Conservation (phyloP, 1,284 basidiomycete species). For the Pseudozyma tsukubaensis region DNA sequence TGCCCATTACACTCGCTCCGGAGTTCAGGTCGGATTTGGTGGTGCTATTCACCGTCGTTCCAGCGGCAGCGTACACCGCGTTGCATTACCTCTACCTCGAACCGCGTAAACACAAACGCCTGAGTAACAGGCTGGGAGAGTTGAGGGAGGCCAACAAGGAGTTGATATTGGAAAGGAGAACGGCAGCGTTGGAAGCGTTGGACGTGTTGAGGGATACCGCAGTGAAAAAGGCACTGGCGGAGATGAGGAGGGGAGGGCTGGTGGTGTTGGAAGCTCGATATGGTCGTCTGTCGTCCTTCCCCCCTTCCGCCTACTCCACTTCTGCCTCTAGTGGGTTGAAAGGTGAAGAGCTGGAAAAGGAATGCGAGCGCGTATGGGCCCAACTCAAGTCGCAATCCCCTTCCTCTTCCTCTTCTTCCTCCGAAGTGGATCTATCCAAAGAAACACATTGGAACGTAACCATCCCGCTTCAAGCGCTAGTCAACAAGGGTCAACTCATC, state of each 20-base stretch:
- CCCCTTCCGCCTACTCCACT: constrained; percentile 8
- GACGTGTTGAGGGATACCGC: constrained; percentile 71
- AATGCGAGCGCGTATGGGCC: constrained; percentile 11
- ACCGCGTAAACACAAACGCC: constrained; percentile 72
- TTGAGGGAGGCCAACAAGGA: constrained; percentile 76
- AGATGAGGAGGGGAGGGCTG: constrained; percentile 72
- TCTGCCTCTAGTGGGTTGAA: neutral
- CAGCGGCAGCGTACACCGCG: constrained; percentile 72
- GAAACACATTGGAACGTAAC: constrained; percentile 79
- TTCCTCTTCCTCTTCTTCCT: neutral
- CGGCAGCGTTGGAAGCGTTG: constrained; percentile 74
- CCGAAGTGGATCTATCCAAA: neutral
- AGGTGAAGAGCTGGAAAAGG: neutral
- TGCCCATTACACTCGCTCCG: constrained; percentile 74
- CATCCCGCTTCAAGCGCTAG: constrained; percentile 82
- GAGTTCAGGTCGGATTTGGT: constrained; percentile 72
- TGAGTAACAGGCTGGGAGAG: constrained; percentile 70
- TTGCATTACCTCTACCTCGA: constrained; percentile 75
- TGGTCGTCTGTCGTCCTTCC: constrained; percentile 46
- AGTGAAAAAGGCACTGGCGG: constrained; percentile 68
- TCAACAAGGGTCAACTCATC: constrained; percentile 80
- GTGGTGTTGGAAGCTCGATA: constrained; percentile 80
- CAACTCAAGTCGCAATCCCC: neutral
- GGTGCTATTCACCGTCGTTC: constrained; percentile 73
- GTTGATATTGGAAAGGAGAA: constrained; percentile 74